Evolutionary conservation across 2,329 filamentous ascomycete species (phyloP).

Genomic region (Arthrobotrys musiformis): DNA sequence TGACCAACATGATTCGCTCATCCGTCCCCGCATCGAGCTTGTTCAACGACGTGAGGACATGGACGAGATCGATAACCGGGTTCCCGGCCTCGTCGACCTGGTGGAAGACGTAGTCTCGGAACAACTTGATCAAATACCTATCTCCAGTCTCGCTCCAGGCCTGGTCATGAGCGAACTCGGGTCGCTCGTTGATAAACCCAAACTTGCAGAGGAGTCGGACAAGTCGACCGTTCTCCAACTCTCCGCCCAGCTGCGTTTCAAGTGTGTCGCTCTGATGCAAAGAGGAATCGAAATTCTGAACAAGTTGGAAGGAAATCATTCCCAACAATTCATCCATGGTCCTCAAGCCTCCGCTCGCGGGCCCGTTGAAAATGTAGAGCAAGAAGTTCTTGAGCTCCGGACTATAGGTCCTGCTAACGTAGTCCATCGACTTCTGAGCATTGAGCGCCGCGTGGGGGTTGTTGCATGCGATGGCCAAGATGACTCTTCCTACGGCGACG

Average conservation of each 20-base stretch:
- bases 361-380: slow-evolving; percentile 79
- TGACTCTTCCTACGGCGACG: slow-evolving; percentile 81
- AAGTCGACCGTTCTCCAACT: slow-evolving; percentile 89
- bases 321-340: slow-evolving; percentile 81
- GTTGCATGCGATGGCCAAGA: slow-evolving; percentile 83
- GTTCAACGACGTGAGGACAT: slow-evolving; percentile 86
- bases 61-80: slow-evolving; percentile 84
- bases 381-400: slow-evolving; percentile 81
- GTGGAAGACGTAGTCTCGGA: slow-evolving; percentile 97
- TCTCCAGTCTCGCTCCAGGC: slow-evolving; percentile 93
- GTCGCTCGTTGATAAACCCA: slow-evolving; percentile 87
- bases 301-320: slow-evolving; percentile 80
- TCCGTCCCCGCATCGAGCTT: slow-evolving; percentile 91
- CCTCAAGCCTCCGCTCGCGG: slow-evolving; percentile 71
- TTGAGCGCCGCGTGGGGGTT: slow-evolving; percentile 71
- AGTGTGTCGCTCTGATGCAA: slow-evolving; percentile 83
- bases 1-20: slow-evolving; percentile 85
- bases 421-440: slow-evolving; percentile 76
- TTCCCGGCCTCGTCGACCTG: slow-evolving; percentile 87
- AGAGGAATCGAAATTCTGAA: slow-evolving; percentile 78
- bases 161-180: slow-evolving; percentile 80
- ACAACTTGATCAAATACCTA: slow-evolving; percentile 90
- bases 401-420: slow-evolving; percentile 80
- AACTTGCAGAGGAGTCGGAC: slow-evolving; percentile 85
- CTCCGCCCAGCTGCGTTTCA: slow-evolving; percentile 76